A percentile compares a stretch with the other conserved stretches of the same genome.
These are phyloP conservation scores for Ceratopteris richardii DNA, from an alignment of 75 land plant genomes.

Conservation along the genomic window DNA sequence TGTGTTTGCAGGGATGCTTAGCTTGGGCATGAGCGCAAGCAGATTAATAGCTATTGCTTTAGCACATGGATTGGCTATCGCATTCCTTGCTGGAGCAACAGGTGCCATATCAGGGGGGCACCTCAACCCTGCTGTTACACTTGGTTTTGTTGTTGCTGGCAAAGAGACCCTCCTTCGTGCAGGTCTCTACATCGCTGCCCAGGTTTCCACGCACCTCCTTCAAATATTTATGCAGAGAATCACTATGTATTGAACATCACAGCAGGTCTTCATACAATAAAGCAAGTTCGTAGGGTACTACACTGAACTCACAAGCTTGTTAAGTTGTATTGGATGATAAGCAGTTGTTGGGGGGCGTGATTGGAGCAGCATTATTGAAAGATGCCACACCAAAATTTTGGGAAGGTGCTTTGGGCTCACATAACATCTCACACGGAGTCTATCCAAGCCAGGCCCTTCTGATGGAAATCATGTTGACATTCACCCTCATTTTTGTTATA, in stretches of 20 bases:
- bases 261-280: too few relatives aligned
- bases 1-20: constrained; percentile 26
- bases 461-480: constrained; percentile 32
- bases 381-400: constrained; percentile 19
- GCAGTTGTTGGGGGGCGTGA: constrained; percentile 29
- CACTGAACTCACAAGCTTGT: not conserved
- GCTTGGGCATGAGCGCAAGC: constrained; percentile 17
- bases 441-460: constrained; percentile 24
- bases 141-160: constrained; percentile 35
- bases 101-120: constrained; percentile 43
- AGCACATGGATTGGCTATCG: constrained; percentile 33
- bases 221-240: too few relatives aligned
- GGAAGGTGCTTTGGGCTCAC: constrained; percentile 23
- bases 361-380: constrained; percentile 27
- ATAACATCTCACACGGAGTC: constrained; percentile 19
- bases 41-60: constrained; percentile 31
- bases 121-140: constrained; percentile 34
- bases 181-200: constrained; percentile 26
- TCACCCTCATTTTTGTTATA: constrained; percentile 32
- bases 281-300: too few relatives aligned
- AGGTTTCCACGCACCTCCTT: constrained; percentile 12
- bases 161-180: constrained; percentile 36
- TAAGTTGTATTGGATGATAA: not conserved
- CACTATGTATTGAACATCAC: too few relatives aligned
- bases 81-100: constrained; percentile 29